Percentiles rank a stretch among this genome's conserved stretches.
phyloP scores from a whole-genome alignment of 208 protist genomes.

The Angomonas deanei region DNA sequence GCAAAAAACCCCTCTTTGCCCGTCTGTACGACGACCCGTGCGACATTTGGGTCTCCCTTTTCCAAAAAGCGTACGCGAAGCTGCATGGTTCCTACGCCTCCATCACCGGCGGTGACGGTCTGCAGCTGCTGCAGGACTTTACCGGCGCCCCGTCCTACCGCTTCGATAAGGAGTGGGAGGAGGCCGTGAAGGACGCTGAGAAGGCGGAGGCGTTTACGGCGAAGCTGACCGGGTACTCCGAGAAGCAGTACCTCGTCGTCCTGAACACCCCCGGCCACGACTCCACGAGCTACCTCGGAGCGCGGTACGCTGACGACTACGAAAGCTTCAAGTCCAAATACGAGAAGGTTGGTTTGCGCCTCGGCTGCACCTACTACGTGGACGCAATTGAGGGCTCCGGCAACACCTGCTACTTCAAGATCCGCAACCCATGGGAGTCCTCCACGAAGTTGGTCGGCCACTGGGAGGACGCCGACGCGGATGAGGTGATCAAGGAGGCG shows the following conservation, averaged over 20 bases:
- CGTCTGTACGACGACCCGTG: conserved; percentile 20
- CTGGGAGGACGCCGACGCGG: conserved; percentile 12
- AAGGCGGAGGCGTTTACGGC: conserved; percentile 8
- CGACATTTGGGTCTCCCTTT: conserved; percentile 64
- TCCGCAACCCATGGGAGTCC: conserved; percentile 34
- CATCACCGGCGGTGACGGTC: conserved; percentile 52
- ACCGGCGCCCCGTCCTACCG: conserved; percentile 36
- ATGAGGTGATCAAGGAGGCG: conserved; percentile 23
- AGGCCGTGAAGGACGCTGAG: conserved; percentile 4
- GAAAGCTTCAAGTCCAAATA: conserved; percentile 17
- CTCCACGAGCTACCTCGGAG: conserved; percentile 22
- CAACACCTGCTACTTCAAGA: conserved; percentile 25
- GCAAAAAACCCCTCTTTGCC: conserved; percentile 24
- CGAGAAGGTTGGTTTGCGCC: conserved; percentile 15
- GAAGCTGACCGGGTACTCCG: conserved; percentile 4
- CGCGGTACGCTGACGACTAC: conserved; percentile 6
- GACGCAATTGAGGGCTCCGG: conserved; percentile 3
- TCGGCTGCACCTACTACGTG: conserved; percentile 40
- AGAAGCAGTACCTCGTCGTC: conserved; percentile 19
- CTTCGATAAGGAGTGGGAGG: conserved; percentile 47
- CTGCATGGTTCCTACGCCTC: conserved; percentile 67
- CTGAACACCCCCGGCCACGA: conserved; percentile 44
- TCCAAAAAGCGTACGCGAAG: conserved; percentile 88
- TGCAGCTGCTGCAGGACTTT: conserved; percentile 60
- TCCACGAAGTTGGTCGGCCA: conserved; percentile 17